These are phyloP conservation scores for Puccinia novopanici DNA, from an alignment of 1,284 basidiomycete genomes.

Conservation along the genomic window DNA sequence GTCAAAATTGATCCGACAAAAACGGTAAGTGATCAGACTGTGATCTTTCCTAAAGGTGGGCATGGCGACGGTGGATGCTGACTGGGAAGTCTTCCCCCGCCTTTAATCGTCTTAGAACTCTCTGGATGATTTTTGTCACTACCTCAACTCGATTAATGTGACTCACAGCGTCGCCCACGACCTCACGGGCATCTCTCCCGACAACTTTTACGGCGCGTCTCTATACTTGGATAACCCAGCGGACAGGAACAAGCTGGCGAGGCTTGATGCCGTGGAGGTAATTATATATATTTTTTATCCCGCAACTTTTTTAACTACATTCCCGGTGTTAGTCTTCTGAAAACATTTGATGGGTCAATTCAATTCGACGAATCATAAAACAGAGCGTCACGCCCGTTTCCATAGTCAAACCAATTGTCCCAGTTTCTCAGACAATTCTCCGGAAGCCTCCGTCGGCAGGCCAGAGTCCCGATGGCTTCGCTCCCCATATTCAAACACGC, in stretches of 20 bases:
- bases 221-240: conserved; percentile 4
- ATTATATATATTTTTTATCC: background rate
- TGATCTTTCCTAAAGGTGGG: background rate
- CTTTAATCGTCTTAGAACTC: conserved; percentile 10
- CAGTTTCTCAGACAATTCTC: conserved; percentile 5
- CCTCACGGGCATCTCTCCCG: conserved; percentile 14
- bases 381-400: conserved; percentile 36
- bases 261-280: conserved; percentile 18
- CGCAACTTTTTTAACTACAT: background rate
- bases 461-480: background rate
- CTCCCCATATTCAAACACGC: conserved; percentile 64
- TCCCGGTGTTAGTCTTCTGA: too few species aligned
- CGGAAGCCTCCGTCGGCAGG: background rate
- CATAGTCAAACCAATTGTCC: background rate
- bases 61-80: background rate
- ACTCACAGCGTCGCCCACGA: conserved; percentile 28
- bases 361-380: conserved; percentile 2
- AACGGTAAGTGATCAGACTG: background rate
- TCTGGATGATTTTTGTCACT: conserved; percentile 28
- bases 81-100: background rate
- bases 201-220: conserved; percentile 32
- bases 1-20: conserved; percentile 19
- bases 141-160: conserved; percentile 29
- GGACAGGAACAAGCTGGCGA: background rate
- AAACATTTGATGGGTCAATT: background rate